Evolutionary conservation across 257 asterid species (phyloP).

Genomic region (Solanum pinnatisectum): DNA sequence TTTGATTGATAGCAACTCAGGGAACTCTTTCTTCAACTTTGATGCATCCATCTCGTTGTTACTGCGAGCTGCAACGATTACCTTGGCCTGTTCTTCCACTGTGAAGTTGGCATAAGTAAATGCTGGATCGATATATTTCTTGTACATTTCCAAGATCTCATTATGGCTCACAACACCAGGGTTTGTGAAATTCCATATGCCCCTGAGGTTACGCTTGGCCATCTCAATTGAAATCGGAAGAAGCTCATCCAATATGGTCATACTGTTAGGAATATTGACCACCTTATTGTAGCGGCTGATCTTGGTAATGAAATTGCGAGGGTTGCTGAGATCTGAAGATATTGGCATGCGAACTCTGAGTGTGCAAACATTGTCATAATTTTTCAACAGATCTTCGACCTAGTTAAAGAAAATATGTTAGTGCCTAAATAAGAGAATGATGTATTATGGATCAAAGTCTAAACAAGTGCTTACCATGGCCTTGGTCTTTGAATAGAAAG

Average conservation of each 20-base stretch:
- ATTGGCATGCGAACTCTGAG: constrained; percentile 16
- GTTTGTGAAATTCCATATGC: constrained; percentile 16
- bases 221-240: constrained; percentile 16
- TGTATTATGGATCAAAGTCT: neutral
- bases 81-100: constrained; percentile 14
- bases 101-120: constrained; percentile 12
- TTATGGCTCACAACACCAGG: constrained; percentile 12
- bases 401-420: neutral
- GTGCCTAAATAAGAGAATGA: neutral
- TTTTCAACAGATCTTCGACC: constrained; percentile 11
- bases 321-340: constrained; percentile 15
- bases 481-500: constrained; percentile 21
- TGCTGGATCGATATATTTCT: constrained; percentile 3
- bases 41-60: constrained; percentile 19
- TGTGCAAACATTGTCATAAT: constrained; percentile 10
- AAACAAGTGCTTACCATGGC: constrained; percentile 11
- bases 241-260: constrained; percentile 16
- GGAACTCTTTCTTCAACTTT: constrained; percentile 15
- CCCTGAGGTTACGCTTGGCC: constrained; percentile 12
- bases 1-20: constrained; percentile 6
- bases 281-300: constrained; percentile 9
- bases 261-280: constrained; percentile 15
- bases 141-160: constrained; percentile 14
- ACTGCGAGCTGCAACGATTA: constrained; percentile 14
- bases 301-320: constrained; percentile 12